Evolutionary conservation across 768 basidiomycete species (phyloP).

Genomic region (Rhodotorula toruloides): DNA sequence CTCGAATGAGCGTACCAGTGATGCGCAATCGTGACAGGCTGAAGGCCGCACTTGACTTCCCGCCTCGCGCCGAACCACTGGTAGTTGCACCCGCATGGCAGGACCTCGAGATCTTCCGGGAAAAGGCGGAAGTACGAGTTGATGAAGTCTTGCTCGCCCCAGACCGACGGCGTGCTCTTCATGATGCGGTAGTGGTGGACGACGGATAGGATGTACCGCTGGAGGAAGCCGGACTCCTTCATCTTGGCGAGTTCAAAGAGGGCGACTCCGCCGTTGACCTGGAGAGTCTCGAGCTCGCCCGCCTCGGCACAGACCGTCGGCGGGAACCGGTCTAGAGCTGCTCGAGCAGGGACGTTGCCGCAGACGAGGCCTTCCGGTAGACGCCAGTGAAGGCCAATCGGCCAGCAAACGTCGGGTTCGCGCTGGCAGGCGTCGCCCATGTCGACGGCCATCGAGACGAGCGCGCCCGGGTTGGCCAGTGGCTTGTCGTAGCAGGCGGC

Average conservation of each 20-base stretch:
- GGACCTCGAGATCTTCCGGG: slow-evolving; percentile 30
- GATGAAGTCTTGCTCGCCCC: slow-evolving; percentile 40
- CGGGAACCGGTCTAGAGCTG: not conserved
- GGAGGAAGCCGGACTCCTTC: slow-evolving; percentile 27
- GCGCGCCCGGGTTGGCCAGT: not conserved
- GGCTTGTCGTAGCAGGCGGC: slow-evolving; percentile 24
- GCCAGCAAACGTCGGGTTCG: slow-evolving; percentile 34
- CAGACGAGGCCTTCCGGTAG: slow-evolving; percentile 25
- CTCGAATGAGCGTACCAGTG: slow-evolving; percentile 19
- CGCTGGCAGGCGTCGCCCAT: slow-evolving; percentile 38
- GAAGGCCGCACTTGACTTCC: slow-evolving; percentile 33
- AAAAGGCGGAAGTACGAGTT: slow-evolving; percentile 38
- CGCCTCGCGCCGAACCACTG: slow-evolving; percentile 32
- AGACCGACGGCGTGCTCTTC: slow-evolving; percentile 6
- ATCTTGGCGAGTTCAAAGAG: slow-evolving; percentile 30
- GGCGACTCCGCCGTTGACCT: slow-evolving; percentile 37
- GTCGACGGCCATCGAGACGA: slow-evolving; percentile 37
- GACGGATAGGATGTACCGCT: slow-evolving; percentile 35
- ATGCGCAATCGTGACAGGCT: slow-evolving; percentile 33
- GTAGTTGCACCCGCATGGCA: slow-evolving; percentile 40
- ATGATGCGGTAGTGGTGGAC: slow-evolving; percentile 28
- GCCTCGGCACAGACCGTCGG: slow-evolving; percentile 17
- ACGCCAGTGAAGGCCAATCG: slow-evolving; percentile 32
- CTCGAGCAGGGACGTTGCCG: slow-evolving; percentile 24
- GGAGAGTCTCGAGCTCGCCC: slow-evolving; percentile 32